Conservation (phyloP, 148 eudicot species). For the Selenicereus undatus region DNA sequence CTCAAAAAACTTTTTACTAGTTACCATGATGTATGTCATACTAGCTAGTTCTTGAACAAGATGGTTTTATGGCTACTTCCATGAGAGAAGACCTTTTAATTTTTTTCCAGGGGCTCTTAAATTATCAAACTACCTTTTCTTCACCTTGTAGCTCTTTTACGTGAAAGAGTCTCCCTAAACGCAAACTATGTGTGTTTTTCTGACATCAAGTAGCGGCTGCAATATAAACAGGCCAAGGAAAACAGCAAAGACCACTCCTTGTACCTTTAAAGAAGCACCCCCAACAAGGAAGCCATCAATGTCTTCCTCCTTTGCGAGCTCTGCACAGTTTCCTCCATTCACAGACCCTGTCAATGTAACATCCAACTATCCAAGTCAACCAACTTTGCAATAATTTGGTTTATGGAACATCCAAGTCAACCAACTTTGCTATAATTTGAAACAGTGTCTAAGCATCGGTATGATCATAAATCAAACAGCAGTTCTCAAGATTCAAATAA, state of each 20-base stretch:
- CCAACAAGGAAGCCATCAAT: constrained; percentile 99
- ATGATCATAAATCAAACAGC: not conserved
- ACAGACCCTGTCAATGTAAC: constrained; percentile 68
- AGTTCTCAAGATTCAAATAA: not conserved
- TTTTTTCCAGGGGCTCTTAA: not conserved
- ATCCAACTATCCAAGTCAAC: not conserved
- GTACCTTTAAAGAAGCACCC: constrained; percentile 97
- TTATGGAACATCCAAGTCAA: not conserved
- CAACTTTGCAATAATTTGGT: no score
- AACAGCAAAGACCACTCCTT: not conserved
- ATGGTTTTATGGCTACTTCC: not conserved
- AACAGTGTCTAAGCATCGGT: not conserved
- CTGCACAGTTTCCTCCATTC: constrained; percentile 84
- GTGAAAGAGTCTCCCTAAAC: not conserved
- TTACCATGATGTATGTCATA: not conserved
- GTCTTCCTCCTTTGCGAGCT: constrained; percentile 94
- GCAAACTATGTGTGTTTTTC: not conserved
- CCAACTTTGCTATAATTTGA: not conserved
- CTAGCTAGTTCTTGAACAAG: not conserved
- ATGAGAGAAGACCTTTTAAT: not conserved
- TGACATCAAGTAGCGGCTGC: not conserved
- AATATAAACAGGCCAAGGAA: no score
- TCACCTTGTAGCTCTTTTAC: not conserved
- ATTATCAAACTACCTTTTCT: not conserved
- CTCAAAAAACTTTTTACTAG: not conserved